A percentile compares a stretch with the other conserved stretches of the same genome.
phyloP scores from a whole-genome alignment of 352 stramenopile species.

The Hyaloperonospora arabidopsidis region DNA sequence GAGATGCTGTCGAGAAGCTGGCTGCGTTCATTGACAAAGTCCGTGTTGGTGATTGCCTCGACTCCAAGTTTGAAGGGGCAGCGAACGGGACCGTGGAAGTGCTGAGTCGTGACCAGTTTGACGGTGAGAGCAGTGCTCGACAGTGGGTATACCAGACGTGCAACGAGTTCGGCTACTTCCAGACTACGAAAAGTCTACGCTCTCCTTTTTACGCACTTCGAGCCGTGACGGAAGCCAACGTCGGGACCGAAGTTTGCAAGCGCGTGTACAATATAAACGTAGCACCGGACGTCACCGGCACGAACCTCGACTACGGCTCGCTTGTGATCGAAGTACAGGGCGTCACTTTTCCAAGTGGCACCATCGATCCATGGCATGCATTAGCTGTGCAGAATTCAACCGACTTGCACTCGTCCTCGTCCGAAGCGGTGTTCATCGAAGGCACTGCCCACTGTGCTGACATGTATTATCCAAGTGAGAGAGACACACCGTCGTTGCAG shows the following conservation, averaged over 20 bases:
- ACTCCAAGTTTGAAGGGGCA: constrained; percentile 74
- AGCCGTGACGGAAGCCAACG: constrained; percentile 63
- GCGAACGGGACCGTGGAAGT: constrained; percentile 60
- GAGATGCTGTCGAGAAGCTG: constrained; percentile 36
- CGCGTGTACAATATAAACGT: constrained; percentile 67
- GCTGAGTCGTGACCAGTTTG: constrained; percentile 49
- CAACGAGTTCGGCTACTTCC: constrained; percentile 87
- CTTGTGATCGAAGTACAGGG: constrained; percentile 72
- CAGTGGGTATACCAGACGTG: constrained; percentile 87
- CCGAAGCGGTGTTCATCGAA: constrained; percentile 67
- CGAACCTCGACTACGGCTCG: constrained; percentile 72
- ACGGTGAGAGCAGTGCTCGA: constrained; percentile 56
- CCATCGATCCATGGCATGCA: constrained; percentile 80
- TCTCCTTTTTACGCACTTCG: constrained; percentile 65
- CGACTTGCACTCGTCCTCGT: constrained; percentile 40
- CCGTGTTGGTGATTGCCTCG: constrained; percentile 48
- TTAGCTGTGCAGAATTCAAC: constrained; percentile 71
- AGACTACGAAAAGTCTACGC: constrained; percentile 49
- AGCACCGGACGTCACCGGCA: constrained; percentile 44
- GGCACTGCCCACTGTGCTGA: constrained; percentile 75
- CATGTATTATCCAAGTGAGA: constrained; percentile 68
- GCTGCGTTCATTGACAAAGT: constrained; percentile 52
- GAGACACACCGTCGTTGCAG: constrained; percentile 43
- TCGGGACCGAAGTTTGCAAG: constrained; percentile 71
- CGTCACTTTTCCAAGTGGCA: constrained; percentile 75